Base-by-base conservation (phyloP, 2,329 filamentous ascomycete species). In the Celoporthe dispersa region DNA sequence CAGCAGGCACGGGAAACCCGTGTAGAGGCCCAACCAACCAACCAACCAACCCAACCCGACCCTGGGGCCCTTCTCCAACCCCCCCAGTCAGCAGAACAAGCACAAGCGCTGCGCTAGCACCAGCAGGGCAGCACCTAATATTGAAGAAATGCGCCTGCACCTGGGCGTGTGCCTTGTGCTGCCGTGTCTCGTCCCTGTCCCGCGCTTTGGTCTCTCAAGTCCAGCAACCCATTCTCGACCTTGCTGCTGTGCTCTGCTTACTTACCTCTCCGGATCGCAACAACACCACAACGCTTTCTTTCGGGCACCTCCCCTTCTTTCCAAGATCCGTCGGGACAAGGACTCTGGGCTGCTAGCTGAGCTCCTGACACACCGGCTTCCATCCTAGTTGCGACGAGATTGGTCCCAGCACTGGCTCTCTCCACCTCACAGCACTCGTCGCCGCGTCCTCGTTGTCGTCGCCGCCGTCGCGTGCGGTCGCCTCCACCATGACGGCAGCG, bases 401-500 rank as follows among this genome's bases (percentile, higher is more conserved):
- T 66, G 55, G n/a, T 41, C 25, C 66, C 53, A 67, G 68, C 66
- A 25, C 69, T 68, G 69, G 61, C 61, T 51, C 3, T 25, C 48
- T 41, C 66, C 55, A 53, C 65, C 53, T 48, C 44, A 68, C 66
- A 44, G 25, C 28, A 59, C 48, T 63, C 22, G 61, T 68, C 57
- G 63, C 66, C 68, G 69, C 69, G 64, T 63, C 66, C 62, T 66
- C 35, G 69, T 66, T 62, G 55, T 62, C 69, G 64, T 48, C 66
- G 55, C 62, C 41, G 69, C 62, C 66, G 55, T 66, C 68, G 69
- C 69, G 70, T 64, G 70, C 70, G 68, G 70, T 71, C 64, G 67
- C 70, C 70, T 68, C 64, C 69, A 70, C 68, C 67, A 71, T 71
- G 70, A 71, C 68, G 70, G 70, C 70, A 65, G 68, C 64, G 44